Evolutionary conservation across 371 early-diverging fungal genomes (phyloP), one percentile per base, ranked within the genome.

Genomic region (Homolaphlyctis polyrhiza): DNA sequence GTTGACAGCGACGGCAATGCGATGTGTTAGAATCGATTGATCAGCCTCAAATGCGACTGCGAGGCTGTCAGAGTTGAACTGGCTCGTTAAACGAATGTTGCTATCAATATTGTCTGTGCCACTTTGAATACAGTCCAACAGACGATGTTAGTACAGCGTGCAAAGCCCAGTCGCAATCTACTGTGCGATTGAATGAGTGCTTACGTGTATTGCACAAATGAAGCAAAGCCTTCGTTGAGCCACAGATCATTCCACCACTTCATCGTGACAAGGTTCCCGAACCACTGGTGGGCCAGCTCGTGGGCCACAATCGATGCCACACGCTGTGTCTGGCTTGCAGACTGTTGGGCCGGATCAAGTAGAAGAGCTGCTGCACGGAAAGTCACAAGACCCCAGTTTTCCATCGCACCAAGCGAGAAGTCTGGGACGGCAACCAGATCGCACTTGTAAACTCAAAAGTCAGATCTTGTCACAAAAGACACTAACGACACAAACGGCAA

Each of bases 151-250:
- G 21, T 8, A 39, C 18, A 51, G 8, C 27, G 52, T 18, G 27
- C 52, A 28, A 51, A 51, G 6, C 8, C 52, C 52, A 51, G 52
- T 18, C 23, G 28, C 28, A 8, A 25, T 13, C 6, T 51, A 13
- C 52, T 13, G 52, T 14, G 34, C 34, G 8, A 8, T 35, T 58
- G n/a, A 18, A 11, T 6, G n/a, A n/a, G n/a, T n/a, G n/a, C n/a
- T n/a, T n/a, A n/a, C 55, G 66, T 67, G 64, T 66, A 68, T 47
- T 70, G 63, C 64, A 71, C 67, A 52, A 69, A 93, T 0, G 93
- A 91, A 13, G 96, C 96, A 79, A 94, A 97, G 23, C 96, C 96
- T 77, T 97, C 97, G 76, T 95, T 95, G 52, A 97, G 85, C 93
- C 94, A 97, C 33, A 95, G 80, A 65, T 66, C 61, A 35, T 66